phyloP scores from a whole-genome alignment of 768 basidiomycete genomes.

The Gloeostereum incarnatum region DNA sequence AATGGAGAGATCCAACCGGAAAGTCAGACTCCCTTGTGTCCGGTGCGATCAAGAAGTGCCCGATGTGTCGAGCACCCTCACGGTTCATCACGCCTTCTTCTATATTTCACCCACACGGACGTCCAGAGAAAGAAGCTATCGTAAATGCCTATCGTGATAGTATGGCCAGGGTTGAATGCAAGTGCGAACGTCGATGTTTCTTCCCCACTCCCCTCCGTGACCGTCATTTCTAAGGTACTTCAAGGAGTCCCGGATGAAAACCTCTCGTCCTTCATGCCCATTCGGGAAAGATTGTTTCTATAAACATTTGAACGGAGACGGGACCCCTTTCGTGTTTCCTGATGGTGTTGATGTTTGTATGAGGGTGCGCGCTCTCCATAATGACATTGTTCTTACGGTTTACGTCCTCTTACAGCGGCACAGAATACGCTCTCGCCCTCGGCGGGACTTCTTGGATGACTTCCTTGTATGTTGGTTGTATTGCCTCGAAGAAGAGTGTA shows the following conservation, averaged over 20 bases:
- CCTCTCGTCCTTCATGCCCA: conserved; percentile 51
- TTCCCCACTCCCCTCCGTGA: neutral
- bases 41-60: conserved; percentile 66
- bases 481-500: too few species aligned
- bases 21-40: conserved; percentile 46
- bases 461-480: too few species aligned
- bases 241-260: conserved; percentile 32
- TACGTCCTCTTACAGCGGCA: too few species aligned
- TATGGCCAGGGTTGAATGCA: conserved; percentile 64
- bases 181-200: conserved; percentile 37
- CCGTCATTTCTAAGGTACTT: conserved; percentile 42
- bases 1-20: conserved; percentile 60
- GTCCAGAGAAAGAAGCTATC: conserved; percentile 39
- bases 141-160: conserved; percentile 60
- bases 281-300: conserved; percentile 82
- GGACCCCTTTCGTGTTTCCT: conserved; percentile 45
- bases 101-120: conserved; percentile 47
- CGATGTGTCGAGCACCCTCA: conserved; percentile 62
- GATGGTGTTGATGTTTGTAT: conserved; percentile 47
- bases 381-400: too few species aligned
- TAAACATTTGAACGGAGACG: conserved; percentile 58
- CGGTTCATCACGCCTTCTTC: conserved; percentile 69
- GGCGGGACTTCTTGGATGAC: too few species aligned
- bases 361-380: conserved; percentile 42
- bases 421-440: too few species aligned